Percentiles rank a stretch among this genome's conserved stretches.
Conservation (phyloP, 768 basidiomycete species). For the Collybiopsis luxurians region DNA sequence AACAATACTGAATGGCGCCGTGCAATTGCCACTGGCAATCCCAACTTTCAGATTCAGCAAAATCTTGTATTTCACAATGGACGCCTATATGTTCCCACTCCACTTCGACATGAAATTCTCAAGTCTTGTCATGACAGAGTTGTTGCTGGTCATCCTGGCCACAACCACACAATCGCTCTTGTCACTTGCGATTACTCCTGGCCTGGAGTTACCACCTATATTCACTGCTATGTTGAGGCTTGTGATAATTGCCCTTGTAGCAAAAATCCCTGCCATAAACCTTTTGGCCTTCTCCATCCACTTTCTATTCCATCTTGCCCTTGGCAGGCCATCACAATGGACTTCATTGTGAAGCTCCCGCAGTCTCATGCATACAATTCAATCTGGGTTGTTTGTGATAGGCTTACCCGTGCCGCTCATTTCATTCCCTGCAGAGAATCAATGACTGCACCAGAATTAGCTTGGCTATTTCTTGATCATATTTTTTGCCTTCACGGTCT, state of each 20-base stretch:
- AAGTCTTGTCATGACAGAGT: slow-evolving; percentile 33
- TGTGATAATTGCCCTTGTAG: slow-evolving; percentile 32
- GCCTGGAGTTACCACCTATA: slow-evolving; percentile 23
- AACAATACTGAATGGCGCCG: slow-evolving; percentile 16
- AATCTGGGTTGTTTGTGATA: slow-evolving; percentile 34
- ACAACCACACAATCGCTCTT: slow-evolving; percentile 25
- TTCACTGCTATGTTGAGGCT: slow-evolving; percentile 23
- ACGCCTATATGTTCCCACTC: slow-evolving; percentile 27
- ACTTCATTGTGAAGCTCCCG: slow-evolving; percentile 41
- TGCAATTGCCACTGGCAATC: no score
- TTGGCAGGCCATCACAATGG: slow-evolving; percentile 38
- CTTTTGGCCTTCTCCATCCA: slow-evolving; percentile 34
- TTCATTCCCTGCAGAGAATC: slow-evolving; percentile 35
- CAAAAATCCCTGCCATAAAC: slow-evolving; percentile 31
- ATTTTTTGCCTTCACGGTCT: slow-evolving; percentile 35
- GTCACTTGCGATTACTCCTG: slow-evolving; percentile 38
- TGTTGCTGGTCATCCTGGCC: slow-evolving; percentile 40
- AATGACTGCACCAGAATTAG: slow-evolving; percentile 24
- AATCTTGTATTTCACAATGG: slow-evolving; percentile 23
- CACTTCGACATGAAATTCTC: slow-evolving; percentile 27
- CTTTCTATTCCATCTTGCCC: slow-evolving; percentile 32
- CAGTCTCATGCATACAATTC: slow-evolving; percentile 31
- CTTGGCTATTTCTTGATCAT: slow-evolving; percentile 30
- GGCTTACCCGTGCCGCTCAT: slow-evolving; percentile 37
- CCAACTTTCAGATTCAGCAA: no score